A percentile compares a stretch with the other conserved stretches of the same genome.
Conservation (phyloP, 257 asterid genomes). For the Datura wrightii region DNA sequence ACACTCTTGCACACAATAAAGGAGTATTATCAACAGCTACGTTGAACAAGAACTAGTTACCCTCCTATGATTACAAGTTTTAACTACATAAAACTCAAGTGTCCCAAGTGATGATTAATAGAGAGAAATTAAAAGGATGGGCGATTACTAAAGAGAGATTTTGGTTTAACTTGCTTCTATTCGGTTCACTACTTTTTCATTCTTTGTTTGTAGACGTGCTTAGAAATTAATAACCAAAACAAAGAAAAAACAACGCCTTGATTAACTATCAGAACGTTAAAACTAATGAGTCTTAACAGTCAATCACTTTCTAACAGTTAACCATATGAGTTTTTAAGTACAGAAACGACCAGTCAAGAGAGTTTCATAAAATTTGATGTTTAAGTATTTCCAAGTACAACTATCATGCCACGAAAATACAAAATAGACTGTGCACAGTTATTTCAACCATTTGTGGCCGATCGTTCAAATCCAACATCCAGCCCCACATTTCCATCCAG, state of each 20-base stretch:
- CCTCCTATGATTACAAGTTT: no score
- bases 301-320: background rate
- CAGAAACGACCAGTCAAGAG: background rate
- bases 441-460: background rate
- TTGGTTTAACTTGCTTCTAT: background rate
- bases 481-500: background rate
- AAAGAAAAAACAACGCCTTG: background rate
- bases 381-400: background rate
- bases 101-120: background rate
- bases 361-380: background rate
- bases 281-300: background rate
- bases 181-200: background rate
- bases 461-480: background rate
- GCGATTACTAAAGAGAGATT: background rate
- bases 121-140: no score
- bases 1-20: background rate
- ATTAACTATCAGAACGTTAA: background rate
- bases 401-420: background rate
- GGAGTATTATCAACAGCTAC: background rate
- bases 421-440: background rate
- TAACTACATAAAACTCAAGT: no score
- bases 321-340: background rate
- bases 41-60: no score
- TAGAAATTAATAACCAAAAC: background rate
- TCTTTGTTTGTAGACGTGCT: background rate